These are phyloP conservation scores for Neofusicoccum sp. DNA, from an alignment of 2,329 filamentous ascomycete species.

Conservation along the genomic window DNA sequence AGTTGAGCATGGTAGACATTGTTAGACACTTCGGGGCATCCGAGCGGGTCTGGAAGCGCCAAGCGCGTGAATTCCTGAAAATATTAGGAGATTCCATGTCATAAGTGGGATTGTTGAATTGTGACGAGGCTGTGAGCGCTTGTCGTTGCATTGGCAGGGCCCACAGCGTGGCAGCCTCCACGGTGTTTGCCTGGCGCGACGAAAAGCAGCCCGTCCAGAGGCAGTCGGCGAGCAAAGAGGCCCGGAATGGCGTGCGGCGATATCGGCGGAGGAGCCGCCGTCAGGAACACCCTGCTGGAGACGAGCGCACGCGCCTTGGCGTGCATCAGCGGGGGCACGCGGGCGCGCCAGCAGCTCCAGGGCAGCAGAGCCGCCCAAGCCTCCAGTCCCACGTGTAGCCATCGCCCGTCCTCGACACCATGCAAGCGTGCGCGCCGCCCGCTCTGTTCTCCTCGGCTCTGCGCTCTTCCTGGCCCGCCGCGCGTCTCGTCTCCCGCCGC, in stretches of 20 bases:
- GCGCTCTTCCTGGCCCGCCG: neutral
- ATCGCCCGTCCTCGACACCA: neutral
- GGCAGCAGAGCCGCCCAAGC: conserved; percentile 2
- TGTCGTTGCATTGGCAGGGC: neutral
- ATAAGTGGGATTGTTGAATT: neutral
- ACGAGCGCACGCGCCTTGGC: conserved; percentile 9
- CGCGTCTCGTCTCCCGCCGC: neutral
- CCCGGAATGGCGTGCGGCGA: neutral
- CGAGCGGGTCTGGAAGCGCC: neutral
- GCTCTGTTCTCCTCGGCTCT: neutral
- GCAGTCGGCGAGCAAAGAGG: neutral
- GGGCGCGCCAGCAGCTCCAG: neutral
- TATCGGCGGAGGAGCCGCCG: neutral
- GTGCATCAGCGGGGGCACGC: conserved; percentile 7
- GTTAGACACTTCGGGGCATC: neutral
- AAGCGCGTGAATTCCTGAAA: neutral
- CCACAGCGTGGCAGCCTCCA: neutral
- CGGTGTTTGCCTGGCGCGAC: neutral
- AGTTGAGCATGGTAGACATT: neutral
- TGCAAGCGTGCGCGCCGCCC: conserved; percentile 2
- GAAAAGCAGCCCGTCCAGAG: neutral
- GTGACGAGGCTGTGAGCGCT: neutral
- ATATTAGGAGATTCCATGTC: neutral
- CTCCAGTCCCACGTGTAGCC: neutral
- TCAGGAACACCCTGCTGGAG: conserved; percentile 1